Base-by-base conservation (phyloP, 192 early-diverging fungal genomes). In the Gigaspora rosea region DNA sequence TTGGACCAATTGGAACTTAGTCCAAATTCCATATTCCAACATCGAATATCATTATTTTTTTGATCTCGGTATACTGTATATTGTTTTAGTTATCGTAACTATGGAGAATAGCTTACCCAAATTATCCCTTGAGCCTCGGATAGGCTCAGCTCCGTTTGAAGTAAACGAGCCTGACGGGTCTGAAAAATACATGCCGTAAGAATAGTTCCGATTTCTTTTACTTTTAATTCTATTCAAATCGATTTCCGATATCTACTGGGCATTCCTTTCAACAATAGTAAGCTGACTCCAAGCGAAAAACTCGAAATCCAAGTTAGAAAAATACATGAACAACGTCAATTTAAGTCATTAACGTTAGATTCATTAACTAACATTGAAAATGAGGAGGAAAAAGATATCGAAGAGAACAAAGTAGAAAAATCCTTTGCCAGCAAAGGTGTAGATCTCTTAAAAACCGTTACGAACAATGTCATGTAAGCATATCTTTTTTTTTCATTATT, bases 221-320 rank as follows among this genome's bases (percentile, higher is more conserved):
- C 13, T 41, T 41, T 56, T n/a, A 56, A 18, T 56, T 56, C 18
- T 56, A 7, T 6, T 41, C 41, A 41, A 41, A 41, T 41, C 36
- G 36, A 41, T 3, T 5, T 3, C 36, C 36, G 5, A 41, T 41
- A 41, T 7, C 41, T 6, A 6, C 7, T 41, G 41, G 41, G 41
- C 13, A 15, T 56, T 15, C 52, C 4, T 32, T 54, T 5, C 11
- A 22, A 61, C 20, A 4, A n/a, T 13, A 76, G 75, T 67, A 76
- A 76, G 12, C 64, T 18, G 27, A 56, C 50, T 16, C 64, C 75
- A 20, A 63, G 9, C 2, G 63, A 76, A 36, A 76, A 67, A 52
- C 51, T 76, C 15, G 16, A 50, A 51, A 16, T 46, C 4, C 75
- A 76, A 46, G 59, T 76, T 27, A n/a, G 9, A 76, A 67, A 63